Conservation (phyloP, 345 rosid species). For the Eucalyptus pauciflora region DNA sequence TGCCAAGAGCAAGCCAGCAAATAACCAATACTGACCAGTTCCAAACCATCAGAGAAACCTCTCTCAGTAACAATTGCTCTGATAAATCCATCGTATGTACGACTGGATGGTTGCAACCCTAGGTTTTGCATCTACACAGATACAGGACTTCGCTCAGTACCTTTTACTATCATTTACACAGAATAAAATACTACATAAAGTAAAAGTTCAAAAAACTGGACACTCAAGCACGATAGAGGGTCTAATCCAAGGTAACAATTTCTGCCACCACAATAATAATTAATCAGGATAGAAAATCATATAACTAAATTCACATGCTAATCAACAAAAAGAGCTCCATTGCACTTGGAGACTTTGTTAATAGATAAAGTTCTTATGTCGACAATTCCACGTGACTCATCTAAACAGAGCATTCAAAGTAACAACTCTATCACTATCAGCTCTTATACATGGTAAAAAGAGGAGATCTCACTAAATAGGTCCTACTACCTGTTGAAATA, state of each 20-base stretch:
- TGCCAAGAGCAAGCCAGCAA: neutral
- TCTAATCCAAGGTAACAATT: neutral
- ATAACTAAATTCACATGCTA: neutral
- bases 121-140: slow-evolving; percentile 60
- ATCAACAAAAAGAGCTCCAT: neutral
- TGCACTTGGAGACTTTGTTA: neutral
- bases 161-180: neutral
- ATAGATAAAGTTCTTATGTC: neutral
- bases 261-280: neutral
- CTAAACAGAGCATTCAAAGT: neutral
- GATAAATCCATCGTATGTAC: slow-evolving; percentile 51
- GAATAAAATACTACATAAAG: neutral
- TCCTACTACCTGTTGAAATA: slow-evolving; percentile 59
- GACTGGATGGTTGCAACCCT: slow-evolving; percentile 57
- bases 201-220: neutral
- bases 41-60: slow-evolving; percentile 41
- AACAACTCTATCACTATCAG: neutral
- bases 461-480: neutral
- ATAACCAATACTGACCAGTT: slow-evolving; percentile 29
- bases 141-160: neutral
- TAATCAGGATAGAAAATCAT: neutral
- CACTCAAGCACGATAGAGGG: neutral
- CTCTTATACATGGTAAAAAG: neutral
- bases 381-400: neutral
- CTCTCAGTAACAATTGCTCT: slow-evolving; percentile 42